These are phyloP conservation scores for Anaeramoeba flamelloides DNA, from an alignment of 78 protist species.

Conservation along the genomic window DNA sequence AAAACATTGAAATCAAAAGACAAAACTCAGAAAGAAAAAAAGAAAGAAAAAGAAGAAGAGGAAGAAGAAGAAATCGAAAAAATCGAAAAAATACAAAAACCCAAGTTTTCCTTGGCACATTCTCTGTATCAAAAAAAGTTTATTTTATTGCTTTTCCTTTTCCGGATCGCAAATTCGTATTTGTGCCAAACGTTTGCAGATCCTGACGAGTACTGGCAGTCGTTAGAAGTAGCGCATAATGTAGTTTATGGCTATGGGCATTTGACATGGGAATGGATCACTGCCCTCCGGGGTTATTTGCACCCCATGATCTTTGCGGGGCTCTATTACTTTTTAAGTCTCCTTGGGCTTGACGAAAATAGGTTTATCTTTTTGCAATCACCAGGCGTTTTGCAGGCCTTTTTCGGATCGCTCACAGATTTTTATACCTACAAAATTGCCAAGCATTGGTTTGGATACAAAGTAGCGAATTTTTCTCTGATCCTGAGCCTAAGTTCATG, in stretches of 20 bases:
- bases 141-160: background rate
- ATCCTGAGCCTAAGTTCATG: background rate
- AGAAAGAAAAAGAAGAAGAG: background rate
- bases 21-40: background rate
- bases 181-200: background rate
- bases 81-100: background rate
- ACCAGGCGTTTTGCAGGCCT: slow-evolving; percentile 1
- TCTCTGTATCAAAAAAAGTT: background rate
- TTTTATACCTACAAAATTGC: background rate
- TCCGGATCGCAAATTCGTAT: background rate
- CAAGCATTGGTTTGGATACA: background rate
- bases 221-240: slow-evolving; percentile 6
- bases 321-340: background rate
- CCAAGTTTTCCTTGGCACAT: background rate
- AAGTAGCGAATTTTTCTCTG: background rate
- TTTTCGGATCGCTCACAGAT: background rate
- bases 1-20: background rate
- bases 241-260: background rate
- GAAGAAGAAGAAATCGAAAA: slow-evolving; percentile 1
- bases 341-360: background rate
- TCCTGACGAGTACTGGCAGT: slow-evolving; percentile 6
- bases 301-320: background rate
- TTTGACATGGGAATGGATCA: slow-evolving; percentile 9
- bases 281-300: background rate
- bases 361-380: background rate